Conservation (phyloP, 257 asterid genomes). For the Petrea volubilis region DNA sequence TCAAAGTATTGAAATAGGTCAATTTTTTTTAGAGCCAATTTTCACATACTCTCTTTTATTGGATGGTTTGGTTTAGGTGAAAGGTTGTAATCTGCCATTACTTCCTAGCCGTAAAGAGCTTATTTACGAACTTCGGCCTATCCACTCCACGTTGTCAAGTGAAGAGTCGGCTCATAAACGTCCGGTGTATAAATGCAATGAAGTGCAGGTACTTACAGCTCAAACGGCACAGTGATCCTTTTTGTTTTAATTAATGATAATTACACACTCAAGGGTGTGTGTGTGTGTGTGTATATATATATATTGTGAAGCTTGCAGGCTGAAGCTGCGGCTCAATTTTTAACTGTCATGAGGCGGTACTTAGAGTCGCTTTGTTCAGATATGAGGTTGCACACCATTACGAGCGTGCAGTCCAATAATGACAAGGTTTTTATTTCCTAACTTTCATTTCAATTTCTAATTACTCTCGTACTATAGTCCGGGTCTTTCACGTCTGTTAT, state of each 20-base stretch:
- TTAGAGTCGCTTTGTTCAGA: conserved; percentile 81
- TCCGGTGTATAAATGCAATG: conserved; percentile 81
- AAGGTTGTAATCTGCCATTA: conserved; percentile 59
- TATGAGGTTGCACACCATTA: conserved; percentile 81
- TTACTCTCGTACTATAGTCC: background rate
- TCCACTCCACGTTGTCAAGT: conserved; percentile 55
- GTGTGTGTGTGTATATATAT: background rate
- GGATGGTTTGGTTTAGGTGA: conserved; percentile 52
- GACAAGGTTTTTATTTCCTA: conserved; percentile 60
- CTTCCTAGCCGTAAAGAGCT: conserved; percentile 76
- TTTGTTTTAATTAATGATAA: background rate
- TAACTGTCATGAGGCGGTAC: conserved; percentile 53
- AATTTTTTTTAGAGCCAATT: background rate
- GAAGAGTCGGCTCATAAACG: conserved; percentile 57
- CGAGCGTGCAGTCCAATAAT: conserved; percentile 68
- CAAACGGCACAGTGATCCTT: background rate
- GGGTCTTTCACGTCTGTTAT: background rate
- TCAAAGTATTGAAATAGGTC: too few relatives aligned
- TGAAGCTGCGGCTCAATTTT: conserved; percentile 69
- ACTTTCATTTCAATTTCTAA: conserved; percentile 4
- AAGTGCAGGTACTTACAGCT: conserved; percentile 57
- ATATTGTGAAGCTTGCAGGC: conserved; percentile 48
- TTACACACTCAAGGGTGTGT: too few relatives aligned
- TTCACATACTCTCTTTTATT: background rate
- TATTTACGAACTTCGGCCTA: conserved; percentile 63